phyloP scores from a whole-genome alignment of 139 green algal species.

The Auxenochlorella protothecoides region DNA sequence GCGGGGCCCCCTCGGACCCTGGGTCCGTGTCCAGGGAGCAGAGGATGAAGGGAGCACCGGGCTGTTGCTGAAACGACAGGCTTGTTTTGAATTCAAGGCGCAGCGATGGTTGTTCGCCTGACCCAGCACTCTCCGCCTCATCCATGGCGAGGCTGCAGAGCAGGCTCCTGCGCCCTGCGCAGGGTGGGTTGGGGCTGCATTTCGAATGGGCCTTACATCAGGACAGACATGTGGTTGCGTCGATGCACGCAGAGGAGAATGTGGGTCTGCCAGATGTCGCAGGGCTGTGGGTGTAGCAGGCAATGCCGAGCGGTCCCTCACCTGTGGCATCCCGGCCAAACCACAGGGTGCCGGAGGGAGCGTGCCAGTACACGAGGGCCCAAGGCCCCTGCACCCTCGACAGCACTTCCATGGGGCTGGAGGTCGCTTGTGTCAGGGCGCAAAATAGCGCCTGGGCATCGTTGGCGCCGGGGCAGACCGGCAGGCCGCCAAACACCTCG shows the following conservation, averaged over 20 bases:
- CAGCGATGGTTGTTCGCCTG: no score
- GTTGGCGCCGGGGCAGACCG: slow-evolving; percentile 27
- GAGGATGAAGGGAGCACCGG: no score
- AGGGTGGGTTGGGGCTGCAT: not conserved
- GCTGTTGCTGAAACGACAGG: no score
- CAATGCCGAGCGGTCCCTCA: slow-evolving; percentile 4
- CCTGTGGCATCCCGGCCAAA: slow-evolving; percentile 63
- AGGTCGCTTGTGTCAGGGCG: slow-evolving; percentile 11
- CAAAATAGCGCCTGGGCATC: slow-evolving; percentile 39
- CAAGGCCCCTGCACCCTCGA: slow-evolving; percentile 59
- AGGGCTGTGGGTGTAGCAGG: no score
- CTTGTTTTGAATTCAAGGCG: no score
- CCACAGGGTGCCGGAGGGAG: slow-evolving; percentile 38
- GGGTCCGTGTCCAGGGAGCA: no score
- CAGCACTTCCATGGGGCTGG: slow-evolving; percentile 22
- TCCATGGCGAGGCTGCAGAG: not conserved
- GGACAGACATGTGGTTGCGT: not conserved
- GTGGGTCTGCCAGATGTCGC: not conserved
- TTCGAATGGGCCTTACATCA: not conserved
- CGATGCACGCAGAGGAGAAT: not conserved
- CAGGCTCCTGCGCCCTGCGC: not conserved
- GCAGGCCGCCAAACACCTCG: slow-evolving; percentile 55
- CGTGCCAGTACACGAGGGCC: slow-evolving; percentile 68
- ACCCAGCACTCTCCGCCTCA: no score
- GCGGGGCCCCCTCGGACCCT: no score